Evolutionary conservation across 306 rosid species (phyloP).

Genomic region (Lathyrus sativus): DNA sequence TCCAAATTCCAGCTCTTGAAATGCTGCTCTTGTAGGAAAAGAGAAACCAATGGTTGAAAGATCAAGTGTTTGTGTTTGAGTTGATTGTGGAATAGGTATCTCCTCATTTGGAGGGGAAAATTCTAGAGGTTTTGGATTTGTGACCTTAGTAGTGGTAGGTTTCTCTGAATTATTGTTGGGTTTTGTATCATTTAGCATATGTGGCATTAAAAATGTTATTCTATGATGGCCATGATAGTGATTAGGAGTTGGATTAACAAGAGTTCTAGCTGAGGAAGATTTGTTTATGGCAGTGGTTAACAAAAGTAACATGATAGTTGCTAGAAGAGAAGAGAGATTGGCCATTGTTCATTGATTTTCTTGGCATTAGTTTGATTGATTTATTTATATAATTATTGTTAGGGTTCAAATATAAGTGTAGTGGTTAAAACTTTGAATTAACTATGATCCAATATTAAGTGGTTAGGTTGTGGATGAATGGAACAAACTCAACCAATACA

Average conservation of each 20-base stretch:
- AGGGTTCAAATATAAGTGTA: conserved; percentile 35
- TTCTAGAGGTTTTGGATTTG: conserved; percentile 52
- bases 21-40: conserved; percentile 57
- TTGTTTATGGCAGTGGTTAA: conserved; percentile 35
- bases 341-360: conserved; percentile 51
- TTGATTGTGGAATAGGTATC: conserved; percentile 53
- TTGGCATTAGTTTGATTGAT: conserved; percentile 26
- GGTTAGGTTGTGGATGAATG: conserved; percentile 33
- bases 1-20: conserved; percentile 68
- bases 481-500: conserved; percentile 36
- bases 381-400: conserved; percentile 42
- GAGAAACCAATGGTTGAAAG: conserved; percentile 57
- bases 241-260: conserved; percentile 46
- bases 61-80: conserved; percentile 52
- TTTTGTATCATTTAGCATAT: conserved; percentile 47
- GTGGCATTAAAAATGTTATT: conserved; percentile 58
- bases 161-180: conserved; percentile 20
- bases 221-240: conserved; percentile 47
- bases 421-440: conserved; percentile 38
- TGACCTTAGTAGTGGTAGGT: conserved; percentile 41
- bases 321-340: conserved; percentile 36
- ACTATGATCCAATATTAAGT: conserved; percentile 6
- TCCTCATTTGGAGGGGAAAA: conserved; percentile 54
- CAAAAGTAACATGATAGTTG: conserved; percentile 34
- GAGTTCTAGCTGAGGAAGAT: conserved; percentile 52